Base-by-base conservation (phyloP, 1,284 basidiomycete species). In the Inonotus hispidus region DNA sequence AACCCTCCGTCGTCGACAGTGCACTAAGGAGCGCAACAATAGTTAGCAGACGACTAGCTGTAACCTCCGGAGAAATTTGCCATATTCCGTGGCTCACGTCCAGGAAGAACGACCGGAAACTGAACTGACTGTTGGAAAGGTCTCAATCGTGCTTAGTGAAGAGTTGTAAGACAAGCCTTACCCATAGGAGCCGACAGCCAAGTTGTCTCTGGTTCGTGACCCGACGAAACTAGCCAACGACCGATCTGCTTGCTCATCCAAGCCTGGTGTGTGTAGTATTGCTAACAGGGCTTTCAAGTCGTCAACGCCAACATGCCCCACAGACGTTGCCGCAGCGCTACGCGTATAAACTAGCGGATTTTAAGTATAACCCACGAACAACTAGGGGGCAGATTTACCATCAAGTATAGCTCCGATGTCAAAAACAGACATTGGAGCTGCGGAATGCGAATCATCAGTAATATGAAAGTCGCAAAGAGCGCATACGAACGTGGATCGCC, bases 1-100 rank as follows among this genome's bases (percentile, higher is more conserved):
- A 64, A 90, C 92, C 85, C 71, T 88, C 87, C 60, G 87, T 85
- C 56, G 88, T 79, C 25, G 87, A 78, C 66, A 94, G 82, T 0
- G 84, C 81, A 39, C 88, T 82, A 2, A 95, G 78, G 10, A 90
- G 71, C 2, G 85, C 78, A 14, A 88, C 74, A 52, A 95, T 82
- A 0, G 82, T 80, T 13, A 94, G 69, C 6, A 88, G 82, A 19
- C 88, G 79, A 5, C 82, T 74, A 0, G 92, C 90, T 0, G 93
- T 90, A 1, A 79, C 79, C 45, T 80, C 74, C 0, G 80, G 74
- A 0, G 92, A 95, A n/a, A 90, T 73, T 45, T 79, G 81, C 91
- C 92, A 95, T 5, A 74, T 68, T 32, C 79, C 78, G 35, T 69
- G 70, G 3, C 79, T 83, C 72, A 32, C 76, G 75, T 25, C 78